These are phyloP conservation scores for Alternaria metachromatica DNA, from an alignment of 2,329 filamentous ascomycete genomes.

Conservation along the genomic window DNA sequence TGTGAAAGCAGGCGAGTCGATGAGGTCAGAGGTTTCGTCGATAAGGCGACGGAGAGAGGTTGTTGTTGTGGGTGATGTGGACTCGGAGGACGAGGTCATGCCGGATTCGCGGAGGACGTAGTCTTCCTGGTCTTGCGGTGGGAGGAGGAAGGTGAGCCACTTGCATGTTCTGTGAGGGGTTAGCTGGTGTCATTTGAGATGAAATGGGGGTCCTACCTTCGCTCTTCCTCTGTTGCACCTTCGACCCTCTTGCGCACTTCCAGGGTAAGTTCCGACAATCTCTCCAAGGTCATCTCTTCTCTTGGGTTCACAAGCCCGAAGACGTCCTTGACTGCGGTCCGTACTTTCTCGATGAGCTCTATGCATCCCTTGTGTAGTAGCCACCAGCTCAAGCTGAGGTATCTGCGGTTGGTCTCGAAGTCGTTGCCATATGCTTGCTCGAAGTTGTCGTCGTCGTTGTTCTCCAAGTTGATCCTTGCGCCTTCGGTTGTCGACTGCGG, in stretches of 20 bases:
- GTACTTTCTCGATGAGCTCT: slow-evolving; percentile 80
- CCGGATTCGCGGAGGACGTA: slow-evolving; percentile 86
- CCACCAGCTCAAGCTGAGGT: slow-evolving; percentile 98
- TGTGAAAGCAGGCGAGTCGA: slow-evolving; percentile 90
- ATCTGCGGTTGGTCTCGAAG: slow-evolving; percentile 94
- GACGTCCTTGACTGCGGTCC: slow-evolving; percentile 83
- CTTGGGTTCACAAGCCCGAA: slow-evolving; percentile 89
- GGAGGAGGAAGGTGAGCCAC: slow-evolving; percentile 87
- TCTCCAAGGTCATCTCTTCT: slow-evolving; percentile 83
- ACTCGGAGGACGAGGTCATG: slow-evolving; percentile 60
- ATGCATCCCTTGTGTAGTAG: slow-evolving; percentile 89
- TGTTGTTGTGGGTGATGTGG: slow-evolving; percentile 50
- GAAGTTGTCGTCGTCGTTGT: slow-evolving; percentile 86
- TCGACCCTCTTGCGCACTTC: slow-evolving; percentile 87
- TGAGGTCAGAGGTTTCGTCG: slow-evolving; percentile 93
- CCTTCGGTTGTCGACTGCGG: slow-evolving; percentile 67
- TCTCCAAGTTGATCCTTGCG: slow-evolving; percentile 85
- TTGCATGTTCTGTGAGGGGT: slow-evolving; percentile 57
- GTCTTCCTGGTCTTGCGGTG: slow-evolving; percentile 77
- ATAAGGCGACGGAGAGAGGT: slow-evolving; percentile 79
- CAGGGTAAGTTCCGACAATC: slow-evolving; percentile 79
- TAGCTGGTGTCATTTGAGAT: slow-evolving; percentile 4
- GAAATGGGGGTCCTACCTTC: slow-evolving; percentile 53
- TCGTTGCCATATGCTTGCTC: slow-evolving; percentile 88
- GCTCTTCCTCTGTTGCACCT: slow-evolving; percentile 70